These are phyloP conservation scores for Nelumbo lutea DNA, from an alignment of 164 flowering plant species.

Conservation along the genomic window DNA sequence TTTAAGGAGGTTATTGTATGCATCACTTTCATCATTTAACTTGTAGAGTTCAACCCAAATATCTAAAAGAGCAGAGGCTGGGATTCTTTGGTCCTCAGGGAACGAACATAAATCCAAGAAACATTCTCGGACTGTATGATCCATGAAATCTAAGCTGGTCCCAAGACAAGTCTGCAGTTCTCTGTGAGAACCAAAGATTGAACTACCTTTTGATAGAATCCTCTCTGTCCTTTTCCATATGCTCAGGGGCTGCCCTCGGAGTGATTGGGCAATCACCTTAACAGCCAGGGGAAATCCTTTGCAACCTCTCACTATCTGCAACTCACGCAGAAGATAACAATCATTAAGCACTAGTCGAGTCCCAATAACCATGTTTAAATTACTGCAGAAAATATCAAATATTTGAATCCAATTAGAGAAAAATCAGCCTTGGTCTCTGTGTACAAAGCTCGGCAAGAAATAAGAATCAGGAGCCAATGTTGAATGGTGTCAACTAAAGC, in stretches of 20 bases:
- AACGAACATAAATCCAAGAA: constrained; percentile 63
- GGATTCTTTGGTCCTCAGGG: constrained; percentile 60
- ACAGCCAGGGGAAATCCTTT: constrained; percentile 38
- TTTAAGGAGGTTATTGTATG: constrained; percentile 51
- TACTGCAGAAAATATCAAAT: not conserved
- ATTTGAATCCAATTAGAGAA: not conserved
- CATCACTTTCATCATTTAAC: constrained; percentile 43
- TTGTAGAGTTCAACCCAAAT: constrained; percentile 61
- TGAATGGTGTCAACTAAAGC: too few species aligned
- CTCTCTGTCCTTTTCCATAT: constrained; percentile 19
- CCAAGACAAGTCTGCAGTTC: constrained; percentile 26
- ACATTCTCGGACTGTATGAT: constrained; percentile 17
- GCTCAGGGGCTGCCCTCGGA: constrained; percentile 18
- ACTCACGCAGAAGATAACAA: constrained; percentile 1
- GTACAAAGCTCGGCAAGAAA: not conserved
- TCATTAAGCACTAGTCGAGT: not conserved
- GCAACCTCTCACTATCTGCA: constrained; percentile 36
- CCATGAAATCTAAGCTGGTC: constrained; percentile 29
- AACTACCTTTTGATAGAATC: constrained; percentile 15
- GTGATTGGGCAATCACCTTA: constrained; percentile 30
- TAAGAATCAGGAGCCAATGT: too few species aligned
- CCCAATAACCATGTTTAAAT: not conserved
- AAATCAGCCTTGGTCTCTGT: not conserved
- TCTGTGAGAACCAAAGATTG: constrained; percentile 18
- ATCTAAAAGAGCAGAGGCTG: constrained; percentile 51